Evolutionary conservation across 202 grass and related monocot genomes (phyloP), one percentile per base, ranked within the genome.

Genomic region (Setaria viridis): DNA sequence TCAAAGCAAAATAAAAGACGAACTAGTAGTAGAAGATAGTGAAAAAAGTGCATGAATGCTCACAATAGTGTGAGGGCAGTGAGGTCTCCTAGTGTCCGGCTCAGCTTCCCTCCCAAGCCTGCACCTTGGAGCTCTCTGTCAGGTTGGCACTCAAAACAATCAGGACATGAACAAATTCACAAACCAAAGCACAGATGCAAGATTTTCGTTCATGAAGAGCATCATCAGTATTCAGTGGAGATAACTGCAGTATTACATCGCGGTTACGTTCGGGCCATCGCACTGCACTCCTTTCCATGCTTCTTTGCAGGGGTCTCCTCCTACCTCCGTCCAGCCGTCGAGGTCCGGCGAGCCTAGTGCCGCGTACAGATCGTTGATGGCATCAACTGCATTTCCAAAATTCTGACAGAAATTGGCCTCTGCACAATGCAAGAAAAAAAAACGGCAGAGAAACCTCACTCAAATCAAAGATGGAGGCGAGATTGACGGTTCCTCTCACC

Each of bases 261-360:
- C 43, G 32, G 93, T 90, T 84, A 98, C 88, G 62, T 78, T 90
- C 7, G 91, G 73, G 64, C 80, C 86, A 9, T 86, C 47, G 82
- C 95, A 98, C 76, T 87, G 89, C 71, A 95, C 87, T 4, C 95
- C 95, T 72, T 93, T 91, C 95, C 95, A 98, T 3, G 25, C 76
- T 21, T 95, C 91, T 25, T 55, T 41, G 59, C 95, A 98, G 55
- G 95, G 95, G 83, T 95, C 95, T 79, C 95, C 93, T 87, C 95
- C 95, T 12, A 80, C 58, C 4, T 14, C 9, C 34, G 77, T 67
- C 95, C 95, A 98, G 67, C 95, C 93, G 45, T 67, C 72, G 81
- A 98, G 93, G 76, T 87, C 77, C 39, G 93, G 95, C 57, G 85
- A 98, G 55, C 91, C 93, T 49, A 98, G 76, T 0, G 85, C 86